Evolutionary conservation across 805 yeast species (phyloP).

Genomic region (Scheffersomyces ergatensis): DNA sequence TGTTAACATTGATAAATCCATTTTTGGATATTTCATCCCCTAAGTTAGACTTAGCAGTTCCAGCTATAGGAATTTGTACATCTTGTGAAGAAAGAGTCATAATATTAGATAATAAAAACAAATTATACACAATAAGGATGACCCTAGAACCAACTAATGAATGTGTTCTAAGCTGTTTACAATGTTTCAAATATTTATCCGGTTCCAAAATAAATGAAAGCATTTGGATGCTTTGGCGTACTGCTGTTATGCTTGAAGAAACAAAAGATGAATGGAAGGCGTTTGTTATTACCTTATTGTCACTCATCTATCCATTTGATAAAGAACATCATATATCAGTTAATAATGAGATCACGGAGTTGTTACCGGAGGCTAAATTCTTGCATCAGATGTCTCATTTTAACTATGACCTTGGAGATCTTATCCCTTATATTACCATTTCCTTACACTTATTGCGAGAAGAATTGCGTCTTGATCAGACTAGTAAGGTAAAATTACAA

Average conservation of each 20-base stretch:
- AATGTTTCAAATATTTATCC: constrained; percentile 49
- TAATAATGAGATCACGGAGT: constrained; percentile 25
- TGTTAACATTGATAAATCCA: constrained; percentile 51
- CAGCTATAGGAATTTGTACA: constrained; percentile 21
- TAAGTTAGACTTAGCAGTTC: constrained; percentile 15
- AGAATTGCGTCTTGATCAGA: constrained; percentile 61
- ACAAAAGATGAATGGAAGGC: constrained; percentile 58
- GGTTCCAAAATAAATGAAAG: constrained; percentile 58
- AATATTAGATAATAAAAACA: constrained; percentile 17
- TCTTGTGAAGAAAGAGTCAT: constrained; percentile 28
- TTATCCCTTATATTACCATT: constrained; percentile 61
- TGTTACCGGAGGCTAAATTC: constrained; percentile 28
- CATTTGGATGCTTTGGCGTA: constrained; percentile 63
- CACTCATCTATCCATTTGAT: constrained; percentile 48
- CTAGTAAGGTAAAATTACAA: constrained; percentile 31
- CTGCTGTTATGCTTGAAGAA: constrained; percentile 45
- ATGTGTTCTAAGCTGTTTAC: constrained; percentile 45
- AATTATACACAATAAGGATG: constrained; percentile 27
- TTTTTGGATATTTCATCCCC: constrained; percentile 49
- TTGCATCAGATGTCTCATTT: constrained; percentile 23
- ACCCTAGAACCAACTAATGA: constrained; percentile 44
- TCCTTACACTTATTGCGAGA: constrained; percentile 78
- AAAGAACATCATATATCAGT: constrained; percentile 11
- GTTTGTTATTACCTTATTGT: constrained; percentile 49
- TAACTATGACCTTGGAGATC: constrained; percentile 46